phyloP scores from a whole-genome alignment of 2,329 filamentous ascomycete species.

The Clonostachys sp. region DNA sequence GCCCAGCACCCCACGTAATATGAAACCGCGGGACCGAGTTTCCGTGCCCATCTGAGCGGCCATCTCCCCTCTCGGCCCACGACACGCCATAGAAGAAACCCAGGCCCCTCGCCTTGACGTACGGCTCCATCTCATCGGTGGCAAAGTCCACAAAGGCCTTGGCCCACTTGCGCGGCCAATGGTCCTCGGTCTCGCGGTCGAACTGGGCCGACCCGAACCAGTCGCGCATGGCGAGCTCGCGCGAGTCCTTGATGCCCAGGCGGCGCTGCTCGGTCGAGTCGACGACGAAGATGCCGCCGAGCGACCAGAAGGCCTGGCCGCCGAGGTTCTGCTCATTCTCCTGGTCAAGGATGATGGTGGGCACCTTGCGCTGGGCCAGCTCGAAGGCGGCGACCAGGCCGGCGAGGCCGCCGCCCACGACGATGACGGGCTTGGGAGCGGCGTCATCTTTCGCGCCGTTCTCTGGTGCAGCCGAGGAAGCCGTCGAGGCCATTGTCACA shows the following conservation, averaged over 20 bases:
- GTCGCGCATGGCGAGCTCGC: constrained; percentile 52
- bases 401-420: constrained; percentile 52
- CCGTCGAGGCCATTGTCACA: neutral
- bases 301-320: constrained; percentile 61
- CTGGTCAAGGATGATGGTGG: constrained; percentile 50
- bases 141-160: constrained; percentile 61
- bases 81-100: constrained; percentile 49
- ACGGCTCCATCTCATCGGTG: constrained; percentile 51
- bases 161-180: constrained; percentile 58
- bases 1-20: constrained; percentile 56
- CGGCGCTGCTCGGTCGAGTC: constrained; percentile 52
- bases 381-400: constrained; percentile 58
- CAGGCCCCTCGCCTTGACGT: constrained; percentile 48
- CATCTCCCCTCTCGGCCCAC: constrained; percentile 58
- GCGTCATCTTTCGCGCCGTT: neutral
- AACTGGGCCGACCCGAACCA: constrained; percentile 55
- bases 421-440: constrained; percentile 37
- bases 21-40: constrained; percentile 62
- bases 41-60: constrained; percentile 50
- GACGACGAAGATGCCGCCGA: constrained; percentile 57
- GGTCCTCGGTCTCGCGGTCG: constrained; percentile 50
- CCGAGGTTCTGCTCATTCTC: constrained; percentile 52
- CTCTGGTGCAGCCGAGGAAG: too few relatives aligned
- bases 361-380: constrained; percentile 43
- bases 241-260: constrained; percentile 53